Evolutionary conservation across 345 rosid genomes (phyloP).

Genomic region (Eucalyptus rudis): DNA sequence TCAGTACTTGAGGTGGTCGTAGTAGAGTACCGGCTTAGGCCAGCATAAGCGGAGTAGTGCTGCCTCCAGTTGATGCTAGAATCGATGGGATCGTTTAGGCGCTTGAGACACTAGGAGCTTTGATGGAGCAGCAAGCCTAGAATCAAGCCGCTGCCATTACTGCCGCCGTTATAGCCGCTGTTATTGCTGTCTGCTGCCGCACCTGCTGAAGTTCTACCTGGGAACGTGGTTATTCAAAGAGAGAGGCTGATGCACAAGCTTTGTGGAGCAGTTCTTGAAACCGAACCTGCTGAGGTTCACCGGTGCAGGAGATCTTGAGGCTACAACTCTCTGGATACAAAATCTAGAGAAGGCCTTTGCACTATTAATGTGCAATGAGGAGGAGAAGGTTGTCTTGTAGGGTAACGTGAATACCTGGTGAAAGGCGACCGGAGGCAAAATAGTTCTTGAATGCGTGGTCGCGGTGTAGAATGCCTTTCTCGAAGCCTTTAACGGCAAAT

Average conservation of each 20-base stretch:
- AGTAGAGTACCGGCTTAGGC: too few relatives aligned
- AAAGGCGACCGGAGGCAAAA: too few relatives aligned
- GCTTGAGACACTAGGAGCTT: too few relatives aligned
- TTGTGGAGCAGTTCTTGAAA: too few relatives aligned
- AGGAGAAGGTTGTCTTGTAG: too few relatives aligned
- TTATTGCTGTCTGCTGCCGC: fast-evolving
- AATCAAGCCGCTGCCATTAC: fast-evolving
- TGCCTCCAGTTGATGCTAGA: fast-evolving
- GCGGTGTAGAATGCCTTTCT: fast-evolving
- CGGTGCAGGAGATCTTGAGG: too few relatives aligned
- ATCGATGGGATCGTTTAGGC: fast-evolving
- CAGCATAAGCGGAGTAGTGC: fast-evolving
- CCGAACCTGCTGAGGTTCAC: fast-evolving
- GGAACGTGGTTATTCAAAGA: fast-evolving
- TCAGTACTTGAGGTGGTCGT: fast-evolving
- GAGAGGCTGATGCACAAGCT: too few relatives aligned
- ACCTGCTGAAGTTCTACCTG: fast-evolving
- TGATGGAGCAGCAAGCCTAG: fast-evolving
- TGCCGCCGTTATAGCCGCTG: fast-evolving
- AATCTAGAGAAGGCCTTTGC: fast-evolving
- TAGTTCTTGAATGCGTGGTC: fast-evolving
- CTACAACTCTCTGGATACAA: fast-evolving
- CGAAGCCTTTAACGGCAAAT: too few relatives aligned
- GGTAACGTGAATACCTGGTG: fast-evolving
- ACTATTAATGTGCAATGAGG: too few relatives aligned